phyloP scores from a whole-genome alignment of 2,329 filamentous ascomycete species.

The Fusarium sp. region DNA sequence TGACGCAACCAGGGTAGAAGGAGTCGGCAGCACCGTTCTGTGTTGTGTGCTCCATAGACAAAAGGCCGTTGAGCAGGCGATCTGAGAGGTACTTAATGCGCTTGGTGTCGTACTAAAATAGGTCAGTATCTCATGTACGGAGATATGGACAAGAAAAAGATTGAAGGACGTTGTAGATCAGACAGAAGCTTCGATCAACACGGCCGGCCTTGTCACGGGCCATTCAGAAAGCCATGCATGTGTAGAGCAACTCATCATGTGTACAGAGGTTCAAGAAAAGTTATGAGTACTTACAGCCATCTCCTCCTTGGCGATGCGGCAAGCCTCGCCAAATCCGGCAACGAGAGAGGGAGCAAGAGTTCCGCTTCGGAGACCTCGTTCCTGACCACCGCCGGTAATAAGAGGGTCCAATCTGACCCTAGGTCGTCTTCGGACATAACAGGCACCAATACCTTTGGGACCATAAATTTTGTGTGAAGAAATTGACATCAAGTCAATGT shows the following conservation, averaged over 20 bases:
- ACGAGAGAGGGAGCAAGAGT: conserved; percentile 90
- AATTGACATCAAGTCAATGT: conserved; percentile 98
- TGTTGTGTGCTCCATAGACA: conserved; percentile 90
- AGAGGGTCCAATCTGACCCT: conserved; percentile 95
- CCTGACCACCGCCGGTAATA: conserved; percentile 95
- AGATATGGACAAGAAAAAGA: conserved; percentile 1
- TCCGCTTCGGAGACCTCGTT: conserved; percentile 92
- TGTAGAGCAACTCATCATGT: conserved; percentile 83
- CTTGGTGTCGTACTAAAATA: conserved; percentile 84
- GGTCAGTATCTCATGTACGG: conserved; percentile 26
- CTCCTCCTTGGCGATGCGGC: conserved; percentile 89
- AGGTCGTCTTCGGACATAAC: conserved; percentile 91
- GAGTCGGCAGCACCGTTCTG: conserved; percentile 86
- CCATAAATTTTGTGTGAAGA: conserved; percentile 99
- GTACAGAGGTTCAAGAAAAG: conserved; percentile 38
- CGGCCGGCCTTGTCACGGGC: conserved; percentile 68
- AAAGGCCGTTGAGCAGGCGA: conserved; percentile 82
- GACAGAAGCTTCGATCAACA: conserved; percentile 77
- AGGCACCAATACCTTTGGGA: conserved; percentile 96
- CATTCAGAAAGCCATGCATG: conserved; percentile 94
- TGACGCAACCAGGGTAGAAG: conserved; percentile 97
- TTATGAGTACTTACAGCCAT: conserved; percentile 77
- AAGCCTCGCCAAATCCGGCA: conserved; percentile 95
- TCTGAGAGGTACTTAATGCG: conserved; percentile 86
- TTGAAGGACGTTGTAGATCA: conserved; percentile 56